Evolutionary conservation across 169 alveolate genomes (phyloP).

Genomic region (Blepharisma undulans): DNA sequence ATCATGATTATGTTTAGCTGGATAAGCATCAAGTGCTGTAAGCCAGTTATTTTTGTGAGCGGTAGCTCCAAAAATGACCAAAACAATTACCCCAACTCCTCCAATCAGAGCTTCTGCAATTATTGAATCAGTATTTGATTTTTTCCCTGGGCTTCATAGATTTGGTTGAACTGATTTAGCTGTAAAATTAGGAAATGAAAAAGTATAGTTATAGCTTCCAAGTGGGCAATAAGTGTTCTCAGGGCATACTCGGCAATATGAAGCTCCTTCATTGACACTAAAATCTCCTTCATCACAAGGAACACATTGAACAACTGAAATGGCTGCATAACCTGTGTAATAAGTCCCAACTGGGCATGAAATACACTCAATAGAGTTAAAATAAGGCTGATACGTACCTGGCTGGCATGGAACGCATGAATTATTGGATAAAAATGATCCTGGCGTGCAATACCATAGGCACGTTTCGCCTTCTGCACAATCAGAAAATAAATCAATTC

Average conservation of each 20-base stretch:
- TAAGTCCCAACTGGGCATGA: constrained; percentile 5
- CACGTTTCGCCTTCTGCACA: no score
- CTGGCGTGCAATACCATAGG: constrained; percentile 13
- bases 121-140: no score
- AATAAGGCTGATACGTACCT: not conserved
- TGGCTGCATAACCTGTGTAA: not conserved
- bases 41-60: no score
- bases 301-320: not conserved
- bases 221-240: not conserved
- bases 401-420: not conserved
- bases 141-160: no score
- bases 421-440: not conserved
- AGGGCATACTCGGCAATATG: not conserved
- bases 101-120: no score
- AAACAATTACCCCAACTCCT: no score
- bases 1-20: constrained; percentile 20
- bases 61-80: no score
- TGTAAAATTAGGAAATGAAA: no score
- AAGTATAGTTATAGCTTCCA: no score
- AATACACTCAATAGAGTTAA: not conserved
- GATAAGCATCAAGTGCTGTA: constrained; percentile 10
- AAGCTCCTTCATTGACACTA: not conserved
- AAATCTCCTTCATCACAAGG: constrained; percentile 4
- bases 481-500: not conserved
- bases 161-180: no score